These are phyloP conservation scores for Warburgia ugandensis DNA, from an alignment of 164 flowering plant species.

Conservation along the genomic window DNA sequence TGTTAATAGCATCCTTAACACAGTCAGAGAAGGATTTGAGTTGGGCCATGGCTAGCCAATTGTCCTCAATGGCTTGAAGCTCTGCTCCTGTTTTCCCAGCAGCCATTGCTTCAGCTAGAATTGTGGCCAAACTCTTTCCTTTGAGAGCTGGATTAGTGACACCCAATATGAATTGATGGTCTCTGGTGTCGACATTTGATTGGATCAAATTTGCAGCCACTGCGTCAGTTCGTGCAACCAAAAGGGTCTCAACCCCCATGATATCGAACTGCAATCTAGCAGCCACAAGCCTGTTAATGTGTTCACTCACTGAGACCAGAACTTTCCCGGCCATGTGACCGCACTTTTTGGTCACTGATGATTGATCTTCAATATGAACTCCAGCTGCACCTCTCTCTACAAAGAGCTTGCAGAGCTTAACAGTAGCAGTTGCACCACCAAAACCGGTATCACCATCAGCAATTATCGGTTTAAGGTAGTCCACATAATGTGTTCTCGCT, in stretches of 20 bases:
- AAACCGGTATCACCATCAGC: constrained; percentile 96
- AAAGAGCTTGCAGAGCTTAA: constrained; percentile 90
- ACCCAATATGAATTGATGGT: constrained; percentile 88
- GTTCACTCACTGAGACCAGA: constrained; percentile 66
- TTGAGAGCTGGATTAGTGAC: constrained; percentile 58
- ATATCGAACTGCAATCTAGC: constrained; percentile 83
- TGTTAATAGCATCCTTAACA: constrained; percentile 53
- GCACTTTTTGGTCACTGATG: constrained; percentile 89
- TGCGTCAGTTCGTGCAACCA: constrained; percentile 91
- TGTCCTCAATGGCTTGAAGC: constrained; percentile 78
- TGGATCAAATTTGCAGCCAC: constrained; percentile 80
- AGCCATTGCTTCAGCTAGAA: constrained; percentile 58
- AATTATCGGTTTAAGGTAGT: constrained; percentile 82
- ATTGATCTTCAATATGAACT: constrained; percentile 90
- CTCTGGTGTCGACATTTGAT: constrained; percentile 70
- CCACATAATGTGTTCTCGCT: constrained; percentile 60
- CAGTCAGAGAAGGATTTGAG: constrained; percentile 74
- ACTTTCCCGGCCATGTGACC: constrained; percentile 98
- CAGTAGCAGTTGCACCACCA: constrained; percentile 90
- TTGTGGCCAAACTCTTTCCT: constrained; percentile 48
- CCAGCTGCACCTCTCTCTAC: constrained; percentile 96
- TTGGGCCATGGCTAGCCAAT: constrained; percentile 59
- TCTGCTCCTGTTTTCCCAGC: constrained; percentile 63
- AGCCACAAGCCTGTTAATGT: constrained; percentile 81
- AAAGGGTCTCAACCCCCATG: constrained; percentile 78